Evolutionary conservation across 1,284 basidiomycete species (phyloP), one percentile per base, ranked within the genome.

Genomic region (Trichosporon ovoides): DNA sequence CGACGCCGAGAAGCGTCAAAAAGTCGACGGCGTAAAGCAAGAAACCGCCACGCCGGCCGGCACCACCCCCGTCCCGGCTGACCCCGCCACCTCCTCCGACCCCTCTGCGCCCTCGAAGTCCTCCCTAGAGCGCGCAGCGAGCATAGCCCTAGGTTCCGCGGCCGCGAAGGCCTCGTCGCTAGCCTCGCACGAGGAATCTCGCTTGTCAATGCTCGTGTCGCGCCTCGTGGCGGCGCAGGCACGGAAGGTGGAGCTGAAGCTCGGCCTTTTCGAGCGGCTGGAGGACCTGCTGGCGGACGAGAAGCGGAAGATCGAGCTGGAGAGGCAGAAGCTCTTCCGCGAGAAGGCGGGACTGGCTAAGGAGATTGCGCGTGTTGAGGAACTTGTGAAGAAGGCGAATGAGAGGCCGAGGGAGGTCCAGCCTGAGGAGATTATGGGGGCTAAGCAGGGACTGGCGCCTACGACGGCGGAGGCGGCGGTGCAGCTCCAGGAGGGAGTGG

Each of bases 201-300:
- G 90, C 56, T 88, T 97, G 63, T 85, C 87, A 50, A 82, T 84
- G 53, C 85, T 94, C 20, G 85, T 98, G 19, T 85, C 88, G 1
- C 84, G 87, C 51, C 83, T 98, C 58, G 89, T 98, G 77, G 88
- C 92, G 69, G 84, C 95, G 31, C 96, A 95, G 58, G 81, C 97
- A 48, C 87, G 86, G n/a, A 98, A 98, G 77, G 85, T 98, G 51
- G 93, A 98, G 73, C 80, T 94, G 61, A 96, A 97, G 81, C 88
- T 92, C 83, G 78, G 83, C 3, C 88, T 93, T 73, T 96, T 96
- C 70, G 92, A 95, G 73, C 86, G 90, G 72, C 81, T 97, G 54
- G 93, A 97, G 74, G 86, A 88, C 53, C 80, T 91, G 19, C 80
- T 97, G 43, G 93, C 96, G 73, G 86, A 89, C 58, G 93, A 97